phyloP scores from a whole-genome alignment of 2,329 filamentous ascomycete species.

The Colletotrichum abscissum region DNA sequence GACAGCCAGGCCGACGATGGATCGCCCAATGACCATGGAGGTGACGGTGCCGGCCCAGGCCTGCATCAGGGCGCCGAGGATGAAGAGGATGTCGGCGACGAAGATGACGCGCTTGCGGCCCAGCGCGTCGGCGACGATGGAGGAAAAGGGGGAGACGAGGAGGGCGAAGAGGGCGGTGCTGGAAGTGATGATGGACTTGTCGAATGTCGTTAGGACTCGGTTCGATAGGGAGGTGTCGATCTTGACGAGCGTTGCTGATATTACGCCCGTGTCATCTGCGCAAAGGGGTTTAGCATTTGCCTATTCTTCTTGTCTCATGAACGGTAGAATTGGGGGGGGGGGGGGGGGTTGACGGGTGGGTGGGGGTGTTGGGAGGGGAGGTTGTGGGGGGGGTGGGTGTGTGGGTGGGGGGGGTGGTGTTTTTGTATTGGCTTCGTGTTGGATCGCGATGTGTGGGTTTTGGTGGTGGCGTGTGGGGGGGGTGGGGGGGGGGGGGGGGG shows the following conservation, averaged over 20 bases:
- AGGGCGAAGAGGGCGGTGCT: slow-evolving; percentile 75
- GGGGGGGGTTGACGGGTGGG: too few species aligned
- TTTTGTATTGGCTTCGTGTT: too few species aligned
- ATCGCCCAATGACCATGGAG: slow-evolving; percentile 74
- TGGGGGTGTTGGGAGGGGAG: too few species aligned
- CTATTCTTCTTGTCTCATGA: not conserved
- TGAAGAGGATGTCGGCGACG: slow-evolving; percentile 74
- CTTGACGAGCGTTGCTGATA: slow-evolving; percentile 75
- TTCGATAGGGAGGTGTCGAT: slow-evolving; percentile 69
- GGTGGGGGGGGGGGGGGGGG: not conserved
- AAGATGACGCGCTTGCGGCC: slow-evolving; percentile 74
- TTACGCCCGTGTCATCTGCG: slow-evolving; percentile 74
- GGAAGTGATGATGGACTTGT: slow-evolving; percentile 79
- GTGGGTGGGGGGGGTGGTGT: too few species aligned
- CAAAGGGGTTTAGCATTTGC: slow-evolving; percentile 16
- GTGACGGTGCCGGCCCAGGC: slow-evolving; percentile 67
- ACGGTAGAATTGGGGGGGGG: not conserved
- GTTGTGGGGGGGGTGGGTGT: too few species aligned
- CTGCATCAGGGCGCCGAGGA: slow-evolving; percentile 74
- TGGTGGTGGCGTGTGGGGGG: too few species aligned
- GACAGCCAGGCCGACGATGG: slow-evolving; percentile 78
- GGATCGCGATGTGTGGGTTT: too few species aligned
- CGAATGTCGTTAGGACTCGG: slow-evolving; percentile 68
- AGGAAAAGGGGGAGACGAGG: slow-evolving; percentile 71
- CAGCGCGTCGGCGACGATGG: slow-evolving; percentile 69